Conservation (phyloP, 192 early-diverging fungal species). For the Entrophospora sp. region DNA sequence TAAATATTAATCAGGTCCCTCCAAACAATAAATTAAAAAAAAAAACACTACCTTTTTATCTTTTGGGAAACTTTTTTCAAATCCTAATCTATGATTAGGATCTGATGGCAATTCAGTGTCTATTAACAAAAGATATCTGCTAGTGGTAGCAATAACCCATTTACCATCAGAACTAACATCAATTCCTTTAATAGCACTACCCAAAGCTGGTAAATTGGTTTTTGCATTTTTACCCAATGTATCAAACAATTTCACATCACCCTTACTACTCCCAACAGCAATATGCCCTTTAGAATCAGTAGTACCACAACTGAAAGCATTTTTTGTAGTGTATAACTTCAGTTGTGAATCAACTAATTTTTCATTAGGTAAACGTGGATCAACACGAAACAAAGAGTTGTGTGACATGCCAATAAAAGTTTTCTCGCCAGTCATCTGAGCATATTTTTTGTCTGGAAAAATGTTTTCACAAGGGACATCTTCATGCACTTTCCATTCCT, state of each 20-base stretch:
- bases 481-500: conserved; percentile 86
- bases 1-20: background rate
- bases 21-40: background rate
- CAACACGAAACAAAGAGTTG: conserved; percentile 79
- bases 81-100: conserved; percentile 45
- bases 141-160: conserved; percentile 84
- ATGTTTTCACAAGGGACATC: conserved; percentile 56
- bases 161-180: conserved; percentile 82
- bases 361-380: conserved; percentile 68
- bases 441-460: conserved; percentile 67
- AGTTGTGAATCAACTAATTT: conserved; percentile 63
- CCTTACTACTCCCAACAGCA: conserved; percentile 73
- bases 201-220: conserved; percentile 74
- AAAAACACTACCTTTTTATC: conserved; percentile 62
- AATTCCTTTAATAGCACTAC: conserved; percentile 82
- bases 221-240: conserved; percentile 74
- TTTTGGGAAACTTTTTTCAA: conserved; percentile 58
- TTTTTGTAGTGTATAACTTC: conserved; percentile 63
- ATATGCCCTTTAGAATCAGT: conserved; percentile 77
- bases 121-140: conserved; percentile 74
- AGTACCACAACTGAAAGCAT: conserved; percentile 59
- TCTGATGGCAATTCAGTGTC: conserved; percentile 56
- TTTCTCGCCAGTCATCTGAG: conserved; percentile 62
- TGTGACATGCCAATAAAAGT: conserved; percentile 77
- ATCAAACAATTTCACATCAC: conserved; percentile 83